These are phyloP conservation scores for Lindgomyces ingoldianus DNA, from an alignment of 495 filamentous ascomycete species.

Conservation along the genomic window DNA sequence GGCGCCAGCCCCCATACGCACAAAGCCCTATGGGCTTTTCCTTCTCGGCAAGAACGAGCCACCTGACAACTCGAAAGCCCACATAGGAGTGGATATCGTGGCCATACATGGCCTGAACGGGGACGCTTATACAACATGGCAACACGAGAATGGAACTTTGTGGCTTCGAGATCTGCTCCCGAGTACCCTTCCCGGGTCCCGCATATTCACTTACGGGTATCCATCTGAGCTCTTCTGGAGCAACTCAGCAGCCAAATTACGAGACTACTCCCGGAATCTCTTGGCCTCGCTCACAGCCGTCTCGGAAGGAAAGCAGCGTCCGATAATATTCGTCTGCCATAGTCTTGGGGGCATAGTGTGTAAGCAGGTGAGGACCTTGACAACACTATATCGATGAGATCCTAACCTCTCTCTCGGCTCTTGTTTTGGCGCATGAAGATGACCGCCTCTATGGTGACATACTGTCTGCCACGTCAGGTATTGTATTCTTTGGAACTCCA, in stretches of 20 bases:
- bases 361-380: conserved; percentile 31
- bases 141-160: conserved; percentile 31
- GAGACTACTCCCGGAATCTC: conserved; percentile 22
- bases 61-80: not conserved
- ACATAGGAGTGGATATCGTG: conserved; percentile 29
- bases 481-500: conserved; percentile 36
- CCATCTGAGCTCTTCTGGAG: conserved; percentile 26
- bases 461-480: conserved; percentile 8
- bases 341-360: conserved; percentile 37
- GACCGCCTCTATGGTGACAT: conserved; percentile 11
- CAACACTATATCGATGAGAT: conserved; percentile 1
- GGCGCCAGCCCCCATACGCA: not conserved
- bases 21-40: not conserved
- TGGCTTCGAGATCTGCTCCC: conserved; percentile 36
- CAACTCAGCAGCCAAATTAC: conserved; percentile 16
- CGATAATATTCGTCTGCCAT: conserved; percentile 37
- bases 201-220: conserved; percentile 37
- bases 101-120: conserved; percentile 38
- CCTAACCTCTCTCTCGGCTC: conserved; percentile 11
- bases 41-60: not conserved
- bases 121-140: conserved; percentile 27
- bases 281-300: conserved; percentile 6
- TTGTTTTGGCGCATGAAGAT: conserved; percentile 17
- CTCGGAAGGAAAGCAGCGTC: conserved; percentile 12
- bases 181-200: conserved; percentile 13